Evolutionary conservation across 345 rosid species (phyloP).

Genomic region (Arabidopsis thaliana): TAIR10.1 NC_003070.9:25742001-25742500

Average conservation of each 20-base stretch:
- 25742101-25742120: not conserved
- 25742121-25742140: not conserved
- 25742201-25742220: constrained; percentile 22
- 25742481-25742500: constrained; percentile 40
- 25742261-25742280: constrained; percentile 35
- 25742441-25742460: constrained; percentile 16
- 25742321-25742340: constrained; percentile 28
- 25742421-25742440: constrained; percentile 38
- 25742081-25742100: not conserved
- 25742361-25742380: constrained; percentile 20
- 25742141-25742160: not conserved
- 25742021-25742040: no score
- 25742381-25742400: constrained; percentile 43
- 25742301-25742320: constrained; percentile 17
- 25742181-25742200: constrained; percentile 5
- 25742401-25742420: constrained; percentile 42
- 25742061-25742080: no score
- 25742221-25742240: constrained; percentile 26
- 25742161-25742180: constrained; percentile 15
- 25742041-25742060: no score
- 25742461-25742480: constrained; percentile 40
- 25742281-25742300: constrained; percentile 31
- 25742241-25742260: constrained; percentile 13
- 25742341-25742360: constrained; percentile 39
- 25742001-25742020: no score